Evolutionary conservation across 208 protist species (phyloP), one percentile per base, ranked within the genome.

Genomic region (Leptomonas pyrrhocoris): DNA sequence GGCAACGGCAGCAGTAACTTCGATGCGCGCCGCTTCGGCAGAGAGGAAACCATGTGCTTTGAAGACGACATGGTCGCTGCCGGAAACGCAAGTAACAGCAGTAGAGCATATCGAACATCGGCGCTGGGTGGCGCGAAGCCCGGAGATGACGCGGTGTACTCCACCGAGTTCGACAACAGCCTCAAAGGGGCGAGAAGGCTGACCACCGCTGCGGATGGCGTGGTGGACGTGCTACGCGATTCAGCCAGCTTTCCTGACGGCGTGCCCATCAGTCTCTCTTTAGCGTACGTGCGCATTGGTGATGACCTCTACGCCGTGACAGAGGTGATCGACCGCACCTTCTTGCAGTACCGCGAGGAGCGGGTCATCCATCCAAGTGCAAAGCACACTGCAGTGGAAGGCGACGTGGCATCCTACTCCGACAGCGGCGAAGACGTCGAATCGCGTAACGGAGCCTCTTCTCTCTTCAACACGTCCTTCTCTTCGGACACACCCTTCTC

Each of bases 271-370:
- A 77, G 74, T 8, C 67, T 94, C 13, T 43, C 67, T 12, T 73
- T 94, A 25, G 68, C 76, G 11, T 92, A 92, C 61, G 56, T 89
- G 11, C 83, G 89, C 49, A 77, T 94, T 49, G 84, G 84, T 28
- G 73, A 89, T 51, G 74, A 84, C 61, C 73, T 94, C 8, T 94
- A 90, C 74, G 72, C 68, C 34, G 78, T 92, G n/a, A 84, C 69
- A 5, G 80, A 90, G 54, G 74, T 94, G 16, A 74, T 81, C 7
- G 89, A 92, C 66, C 70, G 74, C 49, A 86, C 86, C 13, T 89
- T 94, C 59, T 61, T 86, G 38, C 85, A 94, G 63, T 92, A 90
- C 75, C 74, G 83, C 34, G 74, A 90, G 72, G 75, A 83, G 68
- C 85, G 86, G 23, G 79, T 85, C 27, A 73, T 70, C 46, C 59